phyloP scores from a whole-genome alignment of 345 rosid species.

The Gossypium raimondii region DNA sequence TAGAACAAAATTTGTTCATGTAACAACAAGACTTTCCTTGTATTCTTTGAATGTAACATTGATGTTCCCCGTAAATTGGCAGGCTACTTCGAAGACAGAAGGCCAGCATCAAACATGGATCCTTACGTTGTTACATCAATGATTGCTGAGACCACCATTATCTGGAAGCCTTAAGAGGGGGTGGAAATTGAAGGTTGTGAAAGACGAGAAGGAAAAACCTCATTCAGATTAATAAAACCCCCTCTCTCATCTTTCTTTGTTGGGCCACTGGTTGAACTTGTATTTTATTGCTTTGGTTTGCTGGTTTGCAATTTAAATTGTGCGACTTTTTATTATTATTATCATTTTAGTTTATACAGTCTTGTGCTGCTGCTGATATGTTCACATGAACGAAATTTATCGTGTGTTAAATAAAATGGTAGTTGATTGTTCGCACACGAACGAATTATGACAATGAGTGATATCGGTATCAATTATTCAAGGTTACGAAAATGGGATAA shows the following conservation, averaged over 20 bases:
- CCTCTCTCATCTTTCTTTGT: neutral
- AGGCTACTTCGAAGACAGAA: constrained; percentile 86
- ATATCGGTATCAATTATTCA: no score
- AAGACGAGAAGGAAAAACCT: neutral
- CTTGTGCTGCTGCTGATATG: neutral
- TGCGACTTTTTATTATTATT: neutral
- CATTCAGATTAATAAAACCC: neutral
- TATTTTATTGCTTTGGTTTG: neutral
- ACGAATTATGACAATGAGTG: no score
- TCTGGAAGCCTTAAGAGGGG: constrained; percentile 44
- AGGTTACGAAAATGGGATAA: no score
- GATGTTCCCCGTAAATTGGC: neutral
- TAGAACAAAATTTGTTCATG: neutral
- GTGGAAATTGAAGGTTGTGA: neutral
- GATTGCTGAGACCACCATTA: constrained; percentile 79
- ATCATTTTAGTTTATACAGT: neutral
- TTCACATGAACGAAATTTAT: neutral
- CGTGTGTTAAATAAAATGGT: neutral
- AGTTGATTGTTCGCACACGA: neutral
- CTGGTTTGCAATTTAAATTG: neutral
- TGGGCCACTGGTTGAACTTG: neutral
- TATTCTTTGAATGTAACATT: neutral
- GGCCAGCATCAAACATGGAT: constrained; percentile 95
- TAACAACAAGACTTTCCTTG: no score
- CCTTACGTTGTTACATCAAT: constrained; percentile 80